These are phyloP conservation scores for Huntiella decipiens DNA, from an alignment of 2,329 filamentous ascomycete genomes.

Conservation along the genomic window DNA sequence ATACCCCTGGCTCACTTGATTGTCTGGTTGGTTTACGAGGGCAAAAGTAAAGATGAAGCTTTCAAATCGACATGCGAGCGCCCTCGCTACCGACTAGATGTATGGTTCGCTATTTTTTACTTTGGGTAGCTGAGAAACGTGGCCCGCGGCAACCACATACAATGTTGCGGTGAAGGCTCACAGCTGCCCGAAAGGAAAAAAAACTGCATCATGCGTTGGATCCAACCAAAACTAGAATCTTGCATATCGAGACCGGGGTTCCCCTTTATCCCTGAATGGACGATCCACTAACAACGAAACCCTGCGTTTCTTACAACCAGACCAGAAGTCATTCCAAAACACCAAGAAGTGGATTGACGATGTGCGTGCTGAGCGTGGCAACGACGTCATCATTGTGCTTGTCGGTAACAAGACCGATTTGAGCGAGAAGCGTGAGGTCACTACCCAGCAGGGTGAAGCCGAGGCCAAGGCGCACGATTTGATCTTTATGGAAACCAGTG, in stretches of 20 bases:
- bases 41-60: too few species aligned
- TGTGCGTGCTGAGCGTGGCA: conserved; percentile 85
- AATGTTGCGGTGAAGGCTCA: conserved; percentile 4
- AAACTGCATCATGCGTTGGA: not conserved
- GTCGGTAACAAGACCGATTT: conserved; percentile 99
- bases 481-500: conserved; percentile 98
- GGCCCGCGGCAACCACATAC: not conserved
- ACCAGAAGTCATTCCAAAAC: conserved; percentile 93
- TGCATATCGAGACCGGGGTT: too few species aligned
- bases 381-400: conserved; percentile 96
- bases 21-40: too few species aligned
- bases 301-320: conserved; percentile 20
- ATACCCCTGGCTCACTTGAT: too few species aligned
- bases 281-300: conserved; percentile 3
- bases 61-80: too few species aligned
- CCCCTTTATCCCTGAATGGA: not conserved
- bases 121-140: too few species aligned
- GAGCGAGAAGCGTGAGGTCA: conserved; percentile 95
- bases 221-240: not conserved
- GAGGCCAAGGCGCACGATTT: conserved; percentile 95
- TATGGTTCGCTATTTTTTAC: too few species aligned
- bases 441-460: conserved; percentile 86
- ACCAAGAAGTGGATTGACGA: conserved; percentile 99
- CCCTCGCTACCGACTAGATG: too few species aligned
- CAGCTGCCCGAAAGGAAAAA: not conserved